Conservation (phyloP, 176 grass and related monocot species). For the sorghum (Sorghum bicolor) region Sorghum_bicolor_NCBIv3 NC_012879.2:139501-140000, state of each 20-base stretch:
- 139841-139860: constrained; percentile 40
- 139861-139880: background rate
- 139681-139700: constrained; percentile 62
- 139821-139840: constrained; percentile 44
- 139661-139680: constrained; percentile 42
- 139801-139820: constrained; percentile 42
- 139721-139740: constrained; percentile 51
- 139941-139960: background rate
- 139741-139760: constrained; percentile 59
- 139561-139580: constrained; percentile 58
- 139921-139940: background rate
- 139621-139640: constrained; percentile 85
- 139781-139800: constrained; percentile 28
- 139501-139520: constrained; percentile 55
- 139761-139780: constrained; percentile 51
- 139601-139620: constrained; percentile 81
- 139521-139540: constrained; percentile 65
- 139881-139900: background rate
- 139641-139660: constrained; percentile 51
- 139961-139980: background rate
- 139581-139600: constrained; percentile 73
- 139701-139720: constrained; percentile 84
- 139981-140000: background rate
- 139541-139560: constrained; percentile 48
- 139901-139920: background rate